Percentiles rank a stretch among this genome's conserved stretches.
Conservation (phyloP, 768 basidiomycete species). For the Leccinum olivaceopallidum region DNA sequence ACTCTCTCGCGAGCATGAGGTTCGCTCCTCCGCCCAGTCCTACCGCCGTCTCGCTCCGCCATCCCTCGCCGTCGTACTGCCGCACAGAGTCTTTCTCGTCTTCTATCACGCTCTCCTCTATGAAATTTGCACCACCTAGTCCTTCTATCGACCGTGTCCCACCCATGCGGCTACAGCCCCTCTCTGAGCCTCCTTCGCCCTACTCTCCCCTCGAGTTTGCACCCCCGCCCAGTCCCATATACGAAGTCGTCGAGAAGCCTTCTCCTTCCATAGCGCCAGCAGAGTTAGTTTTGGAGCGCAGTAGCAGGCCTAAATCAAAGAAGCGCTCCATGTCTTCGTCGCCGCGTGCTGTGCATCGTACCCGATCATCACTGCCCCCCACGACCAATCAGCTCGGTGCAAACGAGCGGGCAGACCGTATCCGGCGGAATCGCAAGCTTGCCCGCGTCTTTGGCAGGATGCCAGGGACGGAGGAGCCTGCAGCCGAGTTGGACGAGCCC, state of each 20-base stretch:
- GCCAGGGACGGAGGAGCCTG: constrained; percentile 46
- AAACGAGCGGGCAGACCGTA: constrained; percentile 67
- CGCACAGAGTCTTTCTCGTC: constrained; percentile 13
- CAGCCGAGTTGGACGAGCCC: constrained; percentile 28
- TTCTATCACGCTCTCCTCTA: constrained; percentile 27
- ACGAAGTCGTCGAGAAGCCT: constrained; percentile 33
- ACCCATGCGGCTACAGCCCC: constrained; percentile 13
- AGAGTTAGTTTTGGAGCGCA: constrained; percentile 47
- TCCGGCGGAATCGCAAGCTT: constrained; percentile 75
- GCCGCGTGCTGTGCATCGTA: constrained; percentile 19
- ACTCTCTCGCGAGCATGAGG: constrained; percentile 33
- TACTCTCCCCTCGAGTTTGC: constrained; percentile 35
- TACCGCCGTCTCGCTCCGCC: constrained; percentile 4
- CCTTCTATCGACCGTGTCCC: constrained; percentile 17
- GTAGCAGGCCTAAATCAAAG: constrained; percentile 16
- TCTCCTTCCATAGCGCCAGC: constrained; percentile 44
- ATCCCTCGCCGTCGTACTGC: constrained; percentile 11
- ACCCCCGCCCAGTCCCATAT: constrained; percentile 17
- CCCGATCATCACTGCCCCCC: constrained; percentile 44
- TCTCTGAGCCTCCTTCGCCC: constrained; percentile 28
- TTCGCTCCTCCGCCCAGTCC: constrained; percentile 35
- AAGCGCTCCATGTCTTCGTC: constrained; percentile 33
- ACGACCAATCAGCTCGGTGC: constrained; percentile 68
- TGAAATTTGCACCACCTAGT: constrained; percentile 32
- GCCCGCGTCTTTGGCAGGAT: constrained; percentile 75